Evolutionary conservation across 768 basidiomycete genomes (phyloP).

Genomic region (Mycena rosella): DNA sequence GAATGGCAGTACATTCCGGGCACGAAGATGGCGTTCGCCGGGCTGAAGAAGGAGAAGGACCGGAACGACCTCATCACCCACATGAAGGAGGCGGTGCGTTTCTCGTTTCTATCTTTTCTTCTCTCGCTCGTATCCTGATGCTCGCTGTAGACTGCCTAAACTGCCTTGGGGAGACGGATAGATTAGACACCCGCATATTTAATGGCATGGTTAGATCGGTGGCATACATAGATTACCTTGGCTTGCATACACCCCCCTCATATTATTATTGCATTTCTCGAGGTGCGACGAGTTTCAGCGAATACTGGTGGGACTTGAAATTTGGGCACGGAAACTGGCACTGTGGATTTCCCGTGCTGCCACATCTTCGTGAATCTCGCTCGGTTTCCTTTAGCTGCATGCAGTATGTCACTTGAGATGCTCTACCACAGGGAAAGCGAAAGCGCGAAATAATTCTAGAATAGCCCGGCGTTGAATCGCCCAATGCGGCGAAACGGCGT

Average conservation of each 20-base stretch:
- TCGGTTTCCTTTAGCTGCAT: too few species aligned
- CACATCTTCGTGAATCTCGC: too few species aligned
- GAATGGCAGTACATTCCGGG: constrained; percentile 73
- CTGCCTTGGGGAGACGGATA: constrained; percentile 24
- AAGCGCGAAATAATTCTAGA: neutral
- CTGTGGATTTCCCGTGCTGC: too few species aligned
- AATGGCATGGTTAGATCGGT: constrained; percentile 27
- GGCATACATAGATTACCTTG: constrained; percentile 19
- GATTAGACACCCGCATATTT: constrained; percentile 25
- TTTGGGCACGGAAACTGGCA: too few species aligned
- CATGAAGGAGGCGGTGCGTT: constrained; percentile 68
- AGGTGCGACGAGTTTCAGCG: too few species aligned
- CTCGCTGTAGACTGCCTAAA: constrained; percentile 22
- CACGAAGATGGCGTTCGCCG: constrained; percentile 89
- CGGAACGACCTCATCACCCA: constrained; percentile 81
- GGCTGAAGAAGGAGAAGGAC: constrained; percentile 89
- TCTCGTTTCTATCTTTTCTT: neutral
- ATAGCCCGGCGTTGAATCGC: constrained; percentile 25
- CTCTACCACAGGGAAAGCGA: too few species aligned
- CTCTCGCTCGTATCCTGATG: neutral
- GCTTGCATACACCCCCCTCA: constrained; percentile 33
- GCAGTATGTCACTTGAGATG: too few species aligned
- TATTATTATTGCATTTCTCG: constrained; percentile 37
- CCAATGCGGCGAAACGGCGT: constrained; percentile 13
- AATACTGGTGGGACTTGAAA: too few species aligned